Conservation (phyloP, 164 flowering plant genomes). For the Umbellularia californica region DNA sequence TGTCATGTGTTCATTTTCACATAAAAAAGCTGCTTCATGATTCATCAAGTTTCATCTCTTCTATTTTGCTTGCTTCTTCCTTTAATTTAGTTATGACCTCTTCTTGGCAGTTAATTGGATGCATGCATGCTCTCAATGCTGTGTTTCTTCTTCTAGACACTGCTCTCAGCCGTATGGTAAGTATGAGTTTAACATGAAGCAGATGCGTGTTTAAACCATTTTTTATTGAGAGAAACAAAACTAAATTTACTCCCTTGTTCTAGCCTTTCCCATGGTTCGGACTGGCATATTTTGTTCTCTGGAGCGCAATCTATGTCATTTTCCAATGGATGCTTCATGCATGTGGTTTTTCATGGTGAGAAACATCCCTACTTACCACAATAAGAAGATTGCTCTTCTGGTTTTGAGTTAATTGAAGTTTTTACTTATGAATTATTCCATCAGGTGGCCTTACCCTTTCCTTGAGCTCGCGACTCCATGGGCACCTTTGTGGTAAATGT, state of each 20-base stretch:
- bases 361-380: not conserved
- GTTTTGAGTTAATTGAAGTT: not conserved
- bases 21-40: not conserved
- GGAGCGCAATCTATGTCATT: constrained; percentile 52
- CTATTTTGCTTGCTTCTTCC: not conserved
- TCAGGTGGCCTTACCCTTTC: constrained; percentile 95
- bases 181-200: constrained; percentile 11
- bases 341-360: constrained; percentile 56
- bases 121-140: constrained; percentile 62
- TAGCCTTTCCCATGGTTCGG: constrained; percentile 72
- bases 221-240: not conserved
- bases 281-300: constrained; percentile 52
- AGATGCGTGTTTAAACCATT: not conserved
- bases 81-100: constrained; percentile 10
- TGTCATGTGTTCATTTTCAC: not conserved
- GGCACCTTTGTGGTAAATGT: constrained; percentile 72
- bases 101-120: constrained; percentile 51
- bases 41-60: not conserved
- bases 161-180: constrained; percentile 55
- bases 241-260: constrained; percentile 1
- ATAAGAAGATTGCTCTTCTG: not conserved
- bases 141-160: constrained; percentile 59
- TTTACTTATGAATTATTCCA: constrained; percentile 5
- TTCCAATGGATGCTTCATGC: constrained; percentile 77
- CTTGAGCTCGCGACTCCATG: constrained; percentile 62